Base-by-base conservation (phyloP, 75 land plant species). In the Gnetum montanum region DNA sequence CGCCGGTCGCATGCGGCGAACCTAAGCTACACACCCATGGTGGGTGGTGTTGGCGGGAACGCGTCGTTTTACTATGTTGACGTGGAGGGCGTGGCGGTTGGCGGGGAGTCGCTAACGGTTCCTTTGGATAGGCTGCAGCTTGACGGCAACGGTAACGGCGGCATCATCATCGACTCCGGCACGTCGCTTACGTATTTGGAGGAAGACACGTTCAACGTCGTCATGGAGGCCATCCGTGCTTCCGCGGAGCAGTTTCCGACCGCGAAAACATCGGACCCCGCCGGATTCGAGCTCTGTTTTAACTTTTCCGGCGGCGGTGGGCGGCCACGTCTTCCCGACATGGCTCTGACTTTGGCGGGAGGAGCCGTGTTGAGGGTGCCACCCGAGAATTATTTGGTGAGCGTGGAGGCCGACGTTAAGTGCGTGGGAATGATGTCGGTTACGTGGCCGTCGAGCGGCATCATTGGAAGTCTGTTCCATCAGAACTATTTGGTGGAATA, bases 101-200 rank as follows among this genome's bases (percentile, higher is more conserved):
- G 57, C 13, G 72, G 67, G 3, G 46, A 19, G 19, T n/a, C 45
- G 24, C 59, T 80, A 22, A 20, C 46, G 0, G 75, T 80, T 6
- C 74, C 88, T 8, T 1, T 6, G 18, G 4, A 3, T 16, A 72
- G 61, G 1, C 73, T 75, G 81, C 67, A 71, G 34, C 23, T 62
- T 7, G 29, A 41, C 4, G 18, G 3, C 1, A 23, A 19, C 1
- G 84, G 84, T 25, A 31, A 31, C 18, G 70, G 66, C 10, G 76
- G 66, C 16, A 41, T 49, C 4, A 73, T 77, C 1, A 5, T 88
- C n/a, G 93, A 88, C 67, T 75, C 88, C 5, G 87, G 93, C 20
- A 72, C 82, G 4, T 80, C 73, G 19, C 62, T 88, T 11, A 74
- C 88, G 8, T 18, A 55, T 4, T n/a, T 84, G 12, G 45, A 33